A percentile compares a stretch with the other conserved stretches of the same genome.
Evolutionary conservation across 1,139 yeast genomes (phyloP).

Genomic region (Kurtzmaniella quercitrusa): DNA sequence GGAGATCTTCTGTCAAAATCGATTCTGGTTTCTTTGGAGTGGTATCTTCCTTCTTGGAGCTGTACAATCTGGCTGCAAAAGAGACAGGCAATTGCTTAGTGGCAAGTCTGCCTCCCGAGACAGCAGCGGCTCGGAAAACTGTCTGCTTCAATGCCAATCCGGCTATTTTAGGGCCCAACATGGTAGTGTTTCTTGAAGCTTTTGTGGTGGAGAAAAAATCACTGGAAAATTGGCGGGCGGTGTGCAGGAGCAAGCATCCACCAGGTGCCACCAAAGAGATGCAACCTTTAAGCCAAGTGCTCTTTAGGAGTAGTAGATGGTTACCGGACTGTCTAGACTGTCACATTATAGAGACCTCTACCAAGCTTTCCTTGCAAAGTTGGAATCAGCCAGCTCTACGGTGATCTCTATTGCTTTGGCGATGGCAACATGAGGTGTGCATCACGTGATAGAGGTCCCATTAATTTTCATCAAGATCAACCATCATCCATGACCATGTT

Average conservation of each 20-base stretch:
- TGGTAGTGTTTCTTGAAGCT: neutral
- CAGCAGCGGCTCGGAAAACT: neutral
- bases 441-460: neutral
- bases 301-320: no score
- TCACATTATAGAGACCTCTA: no score
- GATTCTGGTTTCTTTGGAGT: conserved; percentile 25
- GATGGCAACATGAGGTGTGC: no score
- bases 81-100: neutral
- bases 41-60: neutral
- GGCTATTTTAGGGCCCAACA: neutral
- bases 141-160: conserved; percentile 1
- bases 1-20: conserved; percentile 74
- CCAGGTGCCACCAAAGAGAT: no score
- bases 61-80: neutral
- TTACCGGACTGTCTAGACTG: no score
- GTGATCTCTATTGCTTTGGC: no score
- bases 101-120: neutral
- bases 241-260: neutral
- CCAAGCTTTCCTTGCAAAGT: no score
- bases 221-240: neutral
- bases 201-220: neutral
- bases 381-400: no score
- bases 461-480: neutral
- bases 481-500: neutral
- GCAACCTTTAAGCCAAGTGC: no score